Conservation (phyloP, 768 basidiomycete species). For the Roridomyces roridus region DNA sequence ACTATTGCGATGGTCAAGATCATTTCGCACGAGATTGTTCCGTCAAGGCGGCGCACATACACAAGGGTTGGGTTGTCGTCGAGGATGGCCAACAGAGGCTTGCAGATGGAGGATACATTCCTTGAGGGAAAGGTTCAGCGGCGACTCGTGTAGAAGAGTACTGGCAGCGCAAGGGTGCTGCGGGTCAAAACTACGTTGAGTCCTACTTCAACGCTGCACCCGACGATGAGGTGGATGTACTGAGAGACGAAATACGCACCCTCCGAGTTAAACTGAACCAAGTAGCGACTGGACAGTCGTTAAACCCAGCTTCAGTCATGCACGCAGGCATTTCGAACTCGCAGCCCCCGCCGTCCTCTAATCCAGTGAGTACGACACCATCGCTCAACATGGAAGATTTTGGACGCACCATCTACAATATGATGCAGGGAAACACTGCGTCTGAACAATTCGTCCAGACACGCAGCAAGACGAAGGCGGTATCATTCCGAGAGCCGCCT, state of each 20-base stretch:
- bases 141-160: constrained; percentile 9
- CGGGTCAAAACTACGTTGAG: constrained; percentile 1
- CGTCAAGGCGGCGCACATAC: neutral
- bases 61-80: constrained; percentile 6
- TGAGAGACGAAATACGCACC: neutral
- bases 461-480: neutral
- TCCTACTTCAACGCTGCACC: neutral
- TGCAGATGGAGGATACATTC: constrained; percentile 4
- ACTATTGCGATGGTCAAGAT: constrained; percentile 10
- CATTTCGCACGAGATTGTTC: constrained; percentile 6
- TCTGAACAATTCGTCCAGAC: constrained; percentile 3
- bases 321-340: neutral
- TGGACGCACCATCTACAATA: constrained; percentile 4
- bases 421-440: neutral
- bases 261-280: neutral
- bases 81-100: constrained; percentile 14
- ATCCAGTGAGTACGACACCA: neutral
- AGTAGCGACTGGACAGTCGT: neutral
- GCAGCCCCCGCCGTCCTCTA: neutral
- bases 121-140: constrained; percentile 1
- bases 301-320: neutral
- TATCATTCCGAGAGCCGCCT: neutral
- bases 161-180: constrained; percentile 7
- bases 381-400: neutral
- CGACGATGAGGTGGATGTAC: neutral